Evolutionary conservation across 768 basidiomycete genomes (phyloP).

Genomic region (Porpolomopsis calyptriformis): DNA sequence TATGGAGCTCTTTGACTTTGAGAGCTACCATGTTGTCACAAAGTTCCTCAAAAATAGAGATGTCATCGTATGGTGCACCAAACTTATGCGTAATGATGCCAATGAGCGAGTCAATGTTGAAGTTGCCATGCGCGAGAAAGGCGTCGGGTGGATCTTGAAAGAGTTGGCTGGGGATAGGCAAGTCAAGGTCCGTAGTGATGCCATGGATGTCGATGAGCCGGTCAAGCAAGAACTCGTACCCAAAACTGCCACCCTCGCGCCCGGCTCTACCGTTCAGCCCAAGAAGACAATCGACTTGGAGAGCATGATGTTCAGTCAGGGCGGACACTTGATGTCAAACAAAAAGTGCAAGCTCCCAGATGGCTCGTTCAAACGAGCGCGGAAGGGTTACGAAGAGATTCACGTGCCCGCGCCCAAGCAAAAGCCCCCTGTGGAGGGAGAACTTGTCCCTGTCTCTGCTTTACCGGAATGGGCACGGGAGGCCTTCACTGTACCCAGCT

Average conservation of each 20-base stretch:
- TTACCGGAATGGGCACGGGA: slow-evolving; percentile 81
- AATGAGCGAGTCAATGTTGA: slow-evolving; percentile 89
- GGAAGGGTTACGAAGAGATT: slow-evolving; percentile 97
- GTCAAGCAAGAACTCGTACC: slow-evolving; percentile 47
- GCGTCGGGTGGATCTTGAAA: slow-evolving; percentile 88
- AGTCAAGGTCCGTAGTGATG: slow-evolving; percentile 42
- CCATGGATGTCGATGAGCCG: slow-evolving; percentile 71
- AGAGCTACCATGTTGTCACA: slow-evolving; percentile 81
- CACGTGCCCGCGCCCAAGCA: slow-evolving; percentile 91
- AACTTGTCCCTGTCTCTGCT: slow-evolving; percentile 58
- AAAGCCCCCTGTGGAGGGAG: slow-evolving; percentile 49
- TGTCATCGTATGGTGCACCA: slow-evolving; percentile 95
- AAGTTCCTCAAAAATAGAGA: slow-evolving; percentile 93
- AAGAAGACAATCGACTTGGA: slow-evolving; percentile 83
- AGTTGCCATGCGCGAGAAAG: slow-evolving; percentile 97
- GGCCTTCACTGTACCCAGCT: slow-evolving; percentile 71
- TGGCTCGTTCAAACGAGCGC: slow-evolving; percentile 92
- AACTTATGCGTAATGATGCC: slow-evolving; percentile 79
- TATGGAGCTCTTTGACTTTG: slow-evolving; percentile 94
- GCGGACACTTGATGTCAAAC: slow-evolving; percentile 95
- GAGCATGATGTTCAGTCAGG: slow-evolving; percentile 91
- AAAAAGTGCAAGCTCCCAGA: slow-evolving; percentile 97
- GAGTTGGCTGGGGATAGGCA: slow-evolving; percentile 79
- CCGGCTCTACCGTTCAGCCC: slow-evolving; percentile 80
- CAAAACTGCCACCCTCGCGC: slow-evolving; percentile 77